These are phyloP conservation scores for Chaetomidium leptoderma DNA, from an alignment of 495 filamentous ascomycete species.

Conservation along the genomic window DNA sequence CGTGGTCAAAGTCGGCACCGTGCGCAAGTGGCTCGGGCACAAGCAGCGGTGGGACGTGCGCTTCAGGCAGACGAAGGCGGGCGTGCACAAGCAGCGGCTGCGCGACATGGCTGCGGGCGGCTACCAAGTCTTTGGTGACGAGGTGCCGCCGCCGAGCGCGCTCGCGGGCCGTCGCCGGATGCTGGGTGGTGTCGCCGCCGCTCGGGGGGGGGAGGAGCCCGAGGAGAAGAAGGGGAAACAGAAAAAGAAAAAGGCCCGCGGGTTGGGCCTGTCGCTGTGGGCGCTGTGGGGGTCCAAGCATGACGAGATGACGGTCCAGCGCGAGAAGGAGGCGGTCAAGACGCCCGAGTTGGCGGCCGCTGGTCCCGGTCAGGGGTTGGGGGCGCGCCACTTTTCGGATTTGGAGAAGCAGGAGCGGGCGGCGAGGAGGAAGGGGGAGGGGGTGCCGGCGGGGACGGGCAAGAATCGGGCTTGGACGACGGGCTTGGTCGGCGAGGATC, in stretches of 20 bases:
- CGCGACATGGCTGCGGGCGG: conserved; percentile 63
- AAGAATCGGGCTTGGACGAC: conserved; percentile 31
- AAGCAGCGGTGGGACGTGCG: conserved; percentile 66
- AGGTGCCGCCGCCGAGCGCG: conserved; percentile 77
- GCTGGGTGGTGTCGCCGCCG: too few relatives aligned
- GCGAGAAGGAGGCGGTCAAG: conserved; percentile 42
- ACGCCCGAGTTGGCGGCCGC: conserved; percentile 24
- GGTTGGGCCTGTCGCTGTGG: conserved; percentile 78
- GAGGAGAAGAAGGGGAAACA: conserved; percentile 30
- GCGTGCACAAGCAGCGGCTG: conserved; percentile 63
- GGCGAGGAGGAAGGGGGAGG: background rate
- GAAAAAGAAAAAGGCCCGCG: conserved; percentile 52
- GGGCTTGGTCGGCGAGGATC: conserved; percentile 40
- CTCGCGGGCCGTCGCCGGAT: too few relatives aligned
- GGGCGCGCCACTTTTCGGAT: conserved; percentile 37
- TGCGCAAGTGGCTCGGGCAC: conserved; percentile 74
- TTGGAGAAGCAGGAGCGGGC: conserved; percentile 32
- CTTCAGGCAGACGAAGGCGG: conserved; percentile 60
- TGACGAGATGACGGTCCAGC: conserved; percentile 64
- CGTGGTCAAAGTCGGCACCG: conserved; percentile 70
- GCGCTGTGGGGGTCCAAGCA: conserved; percentile 81
- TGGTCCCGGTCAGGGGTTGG: conserved; percentile 33
- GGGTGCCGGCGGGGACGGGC: background rate
- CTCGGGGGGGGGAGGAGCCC: conserved; percentile 59
- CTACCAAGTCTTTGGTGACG: conserved; percentile 62